phyloP scores from a whole-genome alignment of 805 yeast species.

The Teunomyces panamensis region DNA sequence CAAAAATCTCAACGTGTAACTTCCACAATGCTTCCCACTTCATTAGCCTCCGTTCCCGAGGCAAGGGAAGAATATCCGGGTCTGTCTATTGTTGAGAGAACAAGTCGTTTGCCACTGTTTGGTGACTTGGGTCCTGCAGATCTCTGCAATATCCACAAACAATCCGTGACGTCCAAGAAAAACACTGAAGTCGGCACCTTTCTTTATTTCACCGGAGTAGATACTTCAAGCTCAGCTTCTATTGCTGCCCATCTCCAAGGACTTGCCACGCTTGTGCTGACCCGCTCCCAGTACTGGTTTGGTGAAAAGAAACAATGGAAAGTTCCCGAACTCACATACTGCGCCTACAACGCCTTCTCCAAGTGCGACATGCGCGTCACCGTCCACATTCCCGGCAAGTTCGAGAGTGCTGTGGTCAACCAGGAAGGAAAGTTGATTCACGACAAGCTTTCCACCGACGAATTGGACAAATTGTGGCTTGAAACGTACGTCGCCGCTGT shows the following conservation, averaged over 20 bases:
- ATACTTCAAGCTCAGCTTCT: slow-evolving; percentile 71
- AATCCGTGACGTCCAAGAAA: slow-evolving; percentile 39
- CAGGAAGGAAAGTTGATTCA: slow-evolving; percentile 51
- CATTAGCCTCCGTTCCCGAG: slow-evolving; percentile 65
- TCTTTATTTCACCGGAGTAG: slow-evolving; percentile 71
- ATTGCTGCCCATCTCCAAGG: slow-evolving; percentile 73
- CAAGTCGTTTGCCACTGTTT: slow-evolving; percentile 55
- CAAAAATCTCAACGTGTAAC: no score
- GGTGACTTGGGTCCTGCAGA: slow-evolving; percentile 74
- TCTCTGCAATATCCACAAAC: slow-evolving; percentile 50
- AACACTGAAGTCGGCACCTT: slow-evolving; percentile 61
- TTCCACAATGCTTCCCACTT: slow-evolving; percentile 32
- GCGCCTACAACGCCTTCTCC: slow-evolving; percentile 60
- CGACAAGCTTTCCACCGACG: slow-evolving; percentile 49
- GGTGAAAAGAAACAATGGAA: slow-evolving; percentile 69
- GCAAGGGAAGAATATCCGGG: slow-evolving; percentile 56
- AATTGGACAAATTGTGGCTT: slow-evolving; percentile 50
- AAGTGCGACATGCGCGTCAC: slow-evolving; percentile 68
- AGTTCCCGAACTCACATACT: slow-evolving; percentile 68
- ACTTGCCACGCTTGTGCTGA: slow-evolving; percentile 58
- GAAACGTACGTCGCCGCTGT: slow-evolving; percentile 66
- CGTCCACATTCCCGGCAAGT: slow-evolving; percentile 74
- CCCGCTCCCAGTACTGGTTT: slow-evolving; percentile 72
- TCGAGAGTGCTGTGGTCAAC: slow-evolving; percentile 52
- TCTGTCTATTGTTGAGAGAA: slow-evolving; percentile 61